A percentile compares a stretch with the other conserved stretches of the same genome.
Conservation (phyloP, 129 eudicot genomes). For the Flaveria brownii region DNA sequence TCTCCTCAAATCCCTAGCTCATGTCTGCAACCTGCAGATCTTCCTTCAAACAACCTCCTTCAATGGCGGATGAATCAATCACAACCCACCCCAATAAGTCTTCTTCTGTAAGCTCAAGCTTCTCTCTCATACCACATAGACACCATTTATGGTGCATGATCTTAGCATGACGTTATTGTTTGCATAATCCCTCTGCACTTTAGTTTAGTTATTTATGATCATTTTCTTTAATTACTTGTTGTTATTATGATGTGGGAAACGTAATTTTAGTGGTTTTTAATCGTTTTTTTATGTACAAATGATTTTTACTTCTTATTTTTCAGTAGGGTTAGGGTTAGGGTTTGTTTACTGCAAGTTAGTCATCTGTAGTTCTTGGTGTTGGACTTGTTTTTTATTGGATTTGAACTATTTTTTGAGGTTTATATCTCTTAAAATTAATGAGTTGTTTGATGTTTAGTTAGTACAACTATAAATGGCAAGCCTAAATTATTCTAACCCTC, state of each 20-base stretch:
- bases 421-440: too few species aligned
- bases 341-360: constrained; percentile 12
- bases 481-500: too few species aligned
- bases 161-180: constrained; percentile 9
- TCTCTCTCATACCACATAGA: too few species aligned
- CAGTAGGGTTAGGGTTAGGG: constrained; percentile 37
- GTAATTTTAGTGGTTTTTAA: background rate
- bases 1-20: background rate
- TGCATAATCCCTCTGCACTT: background rate
- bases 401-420: background rate
- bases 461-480: too few species aligned
- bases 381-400: too few species aligned
- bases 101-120: constrained; percentile 23
- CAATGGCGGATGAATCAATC: constrained; percentile 28
- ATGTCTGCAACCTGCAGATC: constrained; percentile 3
- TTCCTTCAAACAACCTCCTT: constrained; percentile 19
- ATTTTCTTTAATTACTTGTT: constrained; percentile 15
- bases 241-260: constrained; percentile 9
- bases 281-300: background rate
- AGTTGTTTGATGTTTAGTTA: too few species aligned
- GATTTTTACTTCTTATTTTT: constrained; percentile 10
- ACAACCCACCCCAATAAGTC: background rate
- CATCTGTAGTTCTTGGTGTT: too few species aligned
- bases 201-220: background rate
- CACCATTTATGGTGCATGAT: constrained; percentile 27